Conservation (phyloP, 768 basidiomycete genomes). For the Pleurotus citrinopileatus region DNA sequence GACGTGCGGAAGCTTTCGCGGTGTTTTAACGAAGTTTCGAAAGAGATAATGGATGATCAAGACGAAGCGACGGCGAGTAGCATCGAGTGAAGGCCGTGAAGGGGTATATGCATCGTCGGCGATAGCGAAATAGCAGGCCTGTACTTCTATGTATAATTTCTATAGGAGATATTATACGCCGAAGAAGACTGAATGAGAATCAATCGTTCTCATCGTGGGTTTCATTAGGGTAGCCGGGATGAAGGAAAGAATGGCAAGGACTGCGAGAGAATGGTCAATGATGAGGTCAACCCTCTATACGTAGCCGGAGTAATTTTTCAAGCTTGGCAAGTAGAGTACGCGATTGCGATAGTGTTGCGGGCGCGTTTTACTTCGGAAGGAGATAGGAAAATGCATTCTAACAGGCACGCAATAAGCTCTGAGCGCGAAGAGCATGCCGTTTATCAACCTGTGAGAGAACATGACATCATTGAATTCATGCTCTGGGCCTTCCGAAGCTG, state of each 20-base stretch:
- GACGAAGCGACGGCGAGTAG: not conserved
- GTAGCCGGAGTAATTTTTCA: not conserved
- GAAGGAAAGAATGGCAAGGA: no score
- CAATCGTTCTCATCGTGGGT: not conserved
- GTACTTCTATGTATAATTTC: not conserved
- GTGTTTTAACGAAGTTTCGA: not conserved
- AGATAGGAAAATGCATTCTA: constrained; percentile 24
- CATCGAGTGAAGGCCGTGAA: not conserved
- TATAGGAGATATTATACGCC: not conserved
- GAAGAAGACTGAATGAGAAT: not conserved
- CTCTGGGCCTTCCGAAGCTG: not conserved
- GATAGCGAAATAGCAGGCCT: not conserved
- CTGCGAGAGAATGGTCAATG: no score
- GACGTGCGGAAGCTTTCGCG: not conserved
- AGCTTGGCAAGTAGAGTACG: not conserved
- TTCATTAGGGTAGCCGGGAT: not conserved
- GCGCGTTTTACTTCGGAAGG: no score
- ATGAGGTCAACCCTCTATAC: no score
- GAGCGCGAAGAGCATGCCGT: constrained; percentile 53
- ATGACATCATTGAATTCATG: constrained; percentile 4
- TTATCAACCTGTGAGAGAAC: constrained; percentile 46
- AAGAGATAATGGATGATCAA: not conserved
- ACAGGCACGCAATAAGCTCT: constrained; percentile 55
- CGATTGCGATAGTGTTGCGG: no score
- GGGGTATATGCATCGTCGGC: constrained; percentile 6